Evolutionary conservation across 2,329 filamentous ascomycete genomes (phyloP).

Genomic region (Aspergillus melleus): DNA sequence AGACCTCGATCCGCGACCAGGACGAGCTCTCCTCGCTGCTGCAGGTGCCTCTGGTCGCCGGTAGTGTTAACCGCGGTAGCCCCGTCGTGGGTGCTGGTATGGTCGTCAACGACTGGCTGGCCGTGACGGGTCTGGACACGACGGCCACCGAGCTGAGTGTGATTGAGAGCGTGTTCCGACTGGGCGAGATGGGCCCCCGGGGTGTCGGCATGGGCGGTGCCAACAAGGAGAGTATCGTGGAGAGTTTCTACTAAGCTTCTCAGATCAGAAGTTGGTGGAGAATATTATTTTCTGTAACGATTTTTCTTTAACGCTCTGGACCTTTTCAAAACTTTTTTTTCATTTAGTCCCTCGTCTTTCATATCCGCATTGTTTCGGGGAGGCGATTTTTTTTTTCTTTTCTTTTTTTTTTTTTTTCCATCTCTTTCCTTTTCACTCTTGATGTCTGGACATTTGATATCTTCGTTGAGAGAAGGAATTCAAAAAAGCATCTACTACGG

Average conservation of each 20-base stretch:
- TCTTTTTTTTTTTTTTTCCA: neutral
- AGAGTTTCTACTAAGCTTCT: conserved; percentile 82
- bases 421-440: no score
- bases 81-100: conserved; percentile 95
- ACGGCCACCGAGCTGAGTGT: conserved; percentile 98
- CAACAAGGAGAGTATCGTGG: conserved; percentile 97
- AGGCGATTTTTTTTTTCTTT: neutral
- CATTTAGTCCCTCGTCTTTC: neutral
- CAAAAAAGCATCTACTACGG: no score
- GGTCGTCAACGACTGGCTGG: conserved; percentile 98
- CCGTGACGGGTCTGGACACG: conserved; percentile 88
- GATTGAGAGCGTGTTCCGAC: conserved; percentile 90
- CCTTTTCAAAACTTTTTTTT: neutral
- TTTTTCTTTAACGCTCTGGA: neutral
- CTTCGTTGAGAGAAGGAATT: no score
- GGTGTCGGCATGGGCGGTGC: conserved; percentile 56
- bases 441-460: no score
- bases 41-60: conserved; percentile 93
- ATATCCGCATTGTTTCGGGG: neutral
- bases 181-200: conserved; percentile 74
- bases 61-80: conserved; percentile 87
- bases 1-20: conserved; percentile 96
- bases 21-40: conserved; percentile 92
- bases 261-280: neutral
- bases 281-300: neutral